Base-by-base conservation (phyloP, 139 green algal species). In the Desmodesmus armatus region DNA sequence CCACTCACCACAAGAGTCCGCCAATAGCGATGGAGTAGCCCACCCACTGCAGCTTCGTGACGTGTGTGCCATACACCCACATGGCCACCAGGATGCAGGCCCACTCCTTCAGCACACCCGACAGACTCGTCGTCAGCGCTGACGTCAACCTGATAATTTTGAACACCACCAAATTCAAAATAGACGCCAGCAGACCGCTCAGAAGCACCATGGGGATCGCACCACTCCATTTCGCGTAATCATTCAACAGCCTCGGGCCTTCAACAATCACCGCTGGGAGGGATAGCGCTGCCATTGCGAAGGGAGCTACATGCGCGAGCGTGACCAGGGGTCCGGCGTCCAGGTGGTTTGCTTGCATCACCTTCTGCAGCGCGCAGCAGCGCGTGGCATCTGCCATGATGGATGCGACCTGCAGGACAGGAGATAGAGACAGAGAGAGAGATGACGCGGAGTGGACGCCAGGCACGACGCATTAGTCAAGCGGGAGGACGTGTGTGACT, bases 331-430 rank as follows among this genome's bases (percentile, higher is more conserved):
- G 21, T 4, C 25, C 25, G 3, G 67, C 35, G 6, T 83, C 29
- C 55, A 83, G 11, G 3, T 47, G 23, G 27, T 9, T 76, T 44
- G 47, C 47, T 65, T 85, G 83, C 66, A 92, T 49, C 17, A 92
- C 76, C 6, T 90, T 47, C 70, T 91, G 88, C 80, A 91, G 70
- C 41, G 88, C 27, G 47, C 63, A 87, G 70, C 87, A 58, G 15
- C 88, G 80, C n/a, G 69, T 44, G 44, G 88, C 84, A 79, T 94
- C 91, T 39, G 19, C 13, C 13, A 65, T 6, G 19, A 65, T 65
- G 55, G 17, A 27, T 4, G 4, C 6, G 13, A 65, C 13, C 21
- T 65, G 55, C 13, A 65, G 55, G n/a, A n/a, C n/a, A n/a, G n/a
- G n/a, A n/a, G n/a, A n/a, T n/a, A n/a, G n/a, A n/a, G n/a, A n/a